Evolutionary conservation across 1,139 yeast species (phyloP), one percentile per base, ranked within the genome.

Genomic region (Suhomyces choctaworum): DNA sequence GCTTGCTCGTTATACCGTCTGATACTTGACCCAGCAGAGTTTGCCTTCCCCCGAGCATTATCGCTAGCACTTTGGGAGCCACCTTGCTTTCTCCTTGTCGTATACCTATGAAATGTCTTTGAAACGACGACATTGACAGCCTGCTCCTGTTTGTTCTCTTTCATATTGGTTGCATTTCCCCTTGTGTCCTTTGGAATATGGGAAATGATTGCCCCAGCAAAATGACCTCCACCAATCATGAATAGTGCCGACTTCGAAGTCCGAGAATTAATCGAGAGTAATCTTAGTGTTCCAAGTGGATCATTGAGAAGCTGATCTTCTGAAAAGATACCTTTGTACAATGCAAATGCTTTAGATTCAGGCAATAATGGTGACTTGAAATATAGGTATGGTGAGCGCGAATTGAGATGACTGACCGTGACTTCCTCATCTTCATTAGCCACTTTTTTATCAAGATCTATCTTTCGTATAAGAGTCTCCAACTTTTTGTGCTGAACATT

Each of bases 221-320:
- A 94, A 62, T 94, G 97, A 26, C 98, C 99, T 31, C 98, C 97
- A 8, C 97, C 97, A 39, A 92, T 77, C 96, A 94, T 88, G 46
- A 92, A 76, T 10, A 92, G 62, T 1, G 95, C 96, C 3, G 87
- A 87, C 42, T 72, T 68, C 3, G 64, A 47, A 6, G 43, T 44
- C 4, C 53, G 47, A 9, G 48, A 46, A 13, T 42, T 35, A 7
- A 44, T 25, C 20, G 67, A 61, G 54, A 66, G 56, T 8, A 37
- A 48, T 36, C 52, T 56, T 26, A 78, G 58, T 2, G 73, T 62
- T 17, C 54, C 60, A 14, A 75, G 50, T 0, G 83, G 88, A 26
- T 58, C 54, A 5, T 45, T 28, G 12, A 46, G 35, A 30, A 54
- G 48, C 22, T 64, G 65, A 2, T 51, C 40, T 5, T 63, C 57